These are phyloP conservation scores for Carnegiea gigantea DNA, from an alignment of 179 eudicot genomes.

Conservation along the genomic window DNA sequence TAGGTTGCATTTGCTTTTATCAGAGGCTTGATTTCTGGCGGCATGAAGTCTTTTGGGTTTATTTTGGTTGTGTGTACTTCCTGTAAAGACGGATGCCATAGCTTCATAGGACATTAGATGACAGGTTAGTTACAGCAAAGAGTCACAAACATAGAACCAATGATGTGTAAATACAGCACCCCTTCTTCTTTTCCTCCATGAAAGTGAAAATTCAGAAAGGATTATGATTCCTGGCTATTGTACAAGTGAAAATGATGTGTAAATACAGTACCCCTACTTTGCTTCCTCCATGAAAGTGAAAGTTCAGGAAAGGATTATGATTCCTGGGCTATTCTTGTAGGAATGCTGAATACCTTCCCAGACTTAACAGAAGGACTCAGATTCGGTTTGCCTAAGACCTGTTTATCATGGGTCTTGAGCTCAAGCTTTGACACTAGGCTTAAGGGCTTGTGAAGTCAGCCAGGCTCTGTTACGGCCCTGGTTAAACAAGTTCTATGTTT, in stretches of 20 bases:
- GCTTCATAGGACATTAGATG: constrained; percentile 11
- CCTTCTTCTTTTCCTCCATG: background rate
- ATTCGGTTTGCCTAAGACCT: too few relatives aligned
- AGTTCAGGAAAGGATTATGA: background rate
- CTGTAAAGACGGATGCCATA: constrained; percentile 5
- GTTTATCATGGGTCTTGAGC: background rate
- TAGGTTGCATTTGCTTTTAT: background rate
- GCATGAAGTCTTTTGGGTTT: constrained; percentile 8
- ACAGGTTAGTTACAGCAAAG: constrained; percentile 15
- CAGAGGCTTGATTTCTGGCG: constrained; percentile 11
- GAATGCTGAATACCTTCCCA: too few relatives aligned
- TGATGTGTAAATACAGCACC: background rate
- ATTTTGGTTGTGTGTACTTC: constrained; percentile 10
- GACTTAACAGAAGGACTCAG: too few relatives aligned
- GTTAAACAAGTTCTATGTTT: too few relatives aligned
- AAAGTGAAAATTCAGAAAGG: constrained; percentile 4
- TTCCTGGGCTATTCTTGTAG: too few relatives aligned
- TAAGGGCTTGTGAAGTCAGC: too few relatives aligned
- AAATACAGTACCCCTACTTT: too few relatives aligned
- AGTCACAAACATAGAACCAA: constrained; percentile 11
- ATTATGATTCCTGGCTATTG: background rate
- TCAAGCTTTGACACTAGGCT: too few relatives aligned
- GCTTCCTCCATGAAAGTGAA: background rate
- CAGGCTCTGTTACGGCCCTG: too few relatives aligned
- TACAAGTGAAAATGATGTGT: background rate